These are phyloP conservation scores for Barnettozyma siamensis DNA, from an alignment of 805 yeast genomes.

Conservation along the genomic window DNA sequence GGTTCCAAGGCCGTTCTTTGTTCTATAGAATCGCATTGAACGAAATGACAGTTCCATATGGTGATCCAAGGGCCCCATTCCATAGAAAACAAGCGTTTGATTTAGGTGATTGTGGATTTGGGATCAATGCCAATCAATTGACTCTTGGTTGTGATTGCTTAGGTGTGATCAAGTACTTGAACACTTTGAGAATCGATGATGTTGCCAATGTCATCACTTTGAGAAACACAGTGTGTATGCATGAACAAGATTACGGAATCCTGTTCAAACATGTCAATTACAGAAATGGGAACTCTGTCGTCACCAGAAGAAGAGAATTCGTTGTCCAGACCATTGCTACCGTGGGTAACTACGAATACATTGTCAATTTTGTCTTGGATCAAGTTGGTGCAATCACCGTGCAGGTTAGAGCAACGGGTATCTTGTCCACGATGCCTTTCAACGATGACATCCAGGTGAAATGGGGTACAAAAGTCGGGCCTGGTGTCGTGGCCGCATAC, in stretches of 20 bases:
- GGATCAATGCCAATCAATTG: slow-evolving; percentile 63
- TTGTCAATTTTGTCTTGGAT: slow-evolving; percentile 63
- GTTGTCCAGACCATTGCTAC: slow-evolving; percentile 78
- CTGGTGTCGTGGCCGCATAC: slow-evolving; percentile 77
- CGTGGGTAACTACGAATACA: slow-evolving; percentile 80
- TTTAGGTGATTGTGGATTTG: slow-evolving; percentile 82
- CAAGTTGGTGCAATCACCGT: slow-evolving; percentile 75
- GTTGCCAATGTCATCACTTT: slow-evolving; percentile 57
- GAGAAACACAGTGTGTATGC: slow-evolving; percentile 73
- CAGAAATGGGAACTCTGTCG: slow-evolving; percentile 65
- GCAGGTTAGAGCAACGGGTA: slow-evolving; percentile 83
- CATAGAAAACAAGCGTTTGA: slow-evolving; percentile 86
- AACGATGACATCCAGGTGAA: slow-evolving; percentile 63
- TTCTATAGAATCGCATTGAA: slow-evolving; percentile 68
- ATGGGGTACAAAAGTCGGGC: slow-evolving; percentile 69
- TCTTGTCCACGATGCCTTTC: slow-evolving; percentile 77
- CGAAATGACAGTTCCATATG: slow-evolving; percentile 87
- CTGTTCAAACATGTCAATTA: slow-evolving; percentile 76
- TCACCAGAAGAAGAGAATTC: slow-evolving; percentile 68
- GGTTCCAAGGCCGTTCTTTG: slow-evolving; percentile 70
- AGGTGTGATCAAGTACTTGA: slow-evolving; percentile 71
- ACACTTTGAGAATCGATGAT: slow-evolving; percentile 49
- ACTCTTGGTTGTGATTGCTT: slow-evolving; percentile 77
- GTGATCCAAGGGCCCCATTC: slow-evolving; percentile 78
- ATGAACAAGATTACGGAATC: slow-evolving; percentile 73